phyloP scores from a whole-genome alignment of 208 protist species.

The Trypanosoma grayi region DNA sequence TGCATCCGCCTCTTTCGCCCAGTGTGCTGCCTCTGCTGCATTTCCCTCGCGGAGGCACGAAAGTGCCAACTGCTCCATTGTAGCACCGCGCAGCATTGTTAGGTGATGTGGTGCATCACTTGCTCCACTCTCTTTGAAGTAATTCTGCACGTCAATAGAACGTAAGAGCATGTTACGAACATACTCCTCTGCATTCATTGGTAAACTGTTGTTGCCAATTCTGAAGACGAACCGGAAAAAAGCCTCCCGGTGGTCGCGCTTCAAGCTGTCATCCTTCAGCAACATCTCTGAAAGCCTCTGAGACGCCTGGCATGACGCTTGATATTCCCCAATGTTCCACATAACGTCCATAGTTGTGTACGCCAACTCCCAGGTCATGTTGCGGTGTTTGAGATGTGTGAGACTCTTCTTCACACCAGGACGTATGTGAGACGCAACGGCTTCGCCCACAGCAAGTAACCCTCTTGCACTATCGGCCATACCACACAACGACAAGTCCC shows the following conservation, averaged over 20 bases:
- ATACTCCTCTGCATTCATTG: conserved; percentile 5
- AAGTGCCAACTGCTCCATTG: conserved; percentile 25
- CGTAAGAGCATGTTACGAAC: conserved; percentile 22
- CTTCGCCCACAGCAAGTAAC: conserved; percentile 24
- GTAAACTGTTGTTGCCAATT: conserved; percentile 14
- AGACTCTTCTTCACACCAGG: conserved; percentile 9
- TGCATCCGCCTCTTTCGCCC: conserved; percentile 18
- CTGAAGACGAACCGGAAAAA: conserved; percentile 64
- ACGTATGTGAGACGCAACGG: conserved; percentile 17
- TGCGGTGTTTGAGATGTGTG: conserved; percentile 20
- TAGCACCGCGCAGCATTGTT: conserved; percentile 19
- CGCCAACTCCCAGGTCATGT: conserved; percentile 42
- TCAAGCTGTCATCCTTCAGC: conserved; percentile 14
- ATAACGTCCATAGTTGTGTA: conserved; percentile 49
- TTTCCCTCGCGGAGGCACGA: conserved; percentile 29
- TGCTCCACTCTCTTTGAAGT: conserved; percentile 4
- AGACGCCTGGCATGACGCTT: conserved; percentile 19
- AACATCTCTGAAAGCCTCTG: conserved; percentile 28
- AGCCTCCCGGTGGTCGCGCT: conserved; percentile 39
- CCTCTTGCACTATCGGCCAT: conserved; percentile 17
- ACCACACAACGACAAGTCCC: conserved; percentile 27
- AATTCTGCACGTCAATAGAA: conserved; percentile 24
- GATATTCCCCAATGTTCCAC: conserved; percentile 28
- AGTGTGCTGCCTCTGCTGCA: conserved; percentile 13
- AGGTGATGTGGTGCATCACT: conserved; percentile 16